Percentiles rank a stretch among this genome's conserved stretches.
phyloP scores from a whole-genome alignment of 2,329 filamentous ascomycete species.

The Cercospora nicotianae region DNA sequence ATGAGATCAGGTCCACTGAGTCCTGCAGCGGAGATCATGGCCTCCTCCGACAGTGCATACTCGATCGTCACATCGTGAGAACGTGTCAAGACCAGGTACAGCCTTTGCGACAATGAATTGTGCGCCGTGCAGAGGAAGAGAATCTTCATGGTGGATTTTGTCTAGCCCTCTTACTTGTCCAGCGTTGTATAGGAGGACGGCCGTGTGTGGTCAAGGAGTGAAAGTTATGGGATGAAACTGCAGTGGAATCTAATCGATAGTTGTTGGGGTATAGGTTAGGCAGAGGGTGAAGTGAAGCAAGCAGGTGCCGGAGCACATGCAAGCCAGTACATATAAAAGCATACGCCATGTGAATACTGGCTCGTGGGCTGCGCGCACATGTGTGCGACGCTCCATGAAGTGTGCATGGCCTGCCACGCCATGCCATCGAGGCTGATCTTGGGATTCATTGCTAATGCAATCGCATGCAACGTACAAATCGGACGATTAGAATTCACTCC shows the following conservation, averaged over 20 bases:
- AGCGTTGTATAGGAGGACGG: background rate
- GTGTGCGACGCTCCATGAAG: background rate
- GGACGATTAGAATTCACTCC: background rate
- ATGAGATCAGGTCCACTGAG: constrained; percentile 44
- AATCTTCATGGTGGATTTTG: constrained; percentile 38
- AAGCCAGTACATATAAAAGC: background rate
- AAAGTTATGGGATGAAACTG: background rate
- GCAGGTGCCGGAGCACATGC: background rate
- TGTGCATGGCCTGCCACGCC: background rate
- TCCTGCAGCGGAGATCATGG: constrained; percentile 44
- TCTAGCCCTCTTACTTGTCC: background rate
- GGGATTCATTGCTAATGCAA: background rate
- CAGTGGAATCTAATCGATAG: background rate
- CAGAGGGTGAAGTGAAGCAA: background rate
- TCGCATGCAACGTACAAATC: background rate
- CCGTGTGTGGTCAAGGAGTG: background rate
- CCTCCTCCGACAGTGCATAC: constrained; percentile 38
- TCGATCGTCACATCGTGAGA: constrained; percentile 45
- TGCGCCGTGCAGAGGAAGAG: constrained; percentile 50
- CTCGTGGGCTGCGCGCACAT: background rate
- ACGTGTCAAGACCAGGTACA: constrained; percentile 41
- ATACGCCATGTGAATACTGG: background rate
- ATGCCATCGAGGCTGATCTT: background rate
- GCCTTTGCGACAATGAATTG: constrained; percentile 47
- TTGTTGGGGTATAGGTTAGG: background rate